Evolutionary conservation across 176 grass and related monocot genomes (phyloP), one percentile per base, ranked within the genome.

Genomic region (Ampelocalamus luodianensis): DNA sequence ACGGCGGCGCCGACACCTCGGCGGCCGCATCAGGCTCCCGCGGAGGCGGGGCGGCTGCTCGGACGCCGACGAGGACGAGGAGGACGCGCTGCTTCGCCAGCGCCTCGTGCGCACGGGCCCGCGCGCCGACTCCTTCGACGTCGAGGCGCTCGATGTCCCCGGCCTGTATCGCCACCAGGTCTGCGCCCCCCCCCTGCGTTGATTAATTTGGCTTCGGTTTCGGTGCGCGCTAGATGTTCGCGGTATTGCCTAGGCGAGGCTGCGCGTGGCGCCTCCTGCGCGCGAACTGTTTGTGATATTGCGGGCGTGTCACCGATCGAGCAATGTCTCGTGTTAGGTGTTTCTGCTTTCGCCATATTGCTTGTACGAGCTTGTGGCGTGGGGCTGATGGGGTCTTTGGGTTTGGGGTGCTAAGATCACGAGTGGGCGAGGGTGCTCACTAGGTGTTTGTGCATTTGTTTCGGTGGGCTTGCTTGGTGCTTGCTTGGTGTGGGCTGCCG

Each of bases 61-160:
- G 32, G 92, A 89, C 10, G 82, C 85, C 26, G 79, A 88, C n/a
- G 92, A 88, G 15, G 91, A 95, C 60, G 93, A 95, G 42, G 89
- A 93, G 65, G 89, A 79, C 1, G 83, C 87, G 45, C 85, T 90
- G 74, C 90, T 87, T 65, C 92, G 88, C 72, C 91, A 94, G 86
- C 88, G 86, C 73, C 91, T 99, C 76, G 79, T 99, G 71, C 90
- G 96, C 29, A 99, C 93, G 38, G 96, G 90, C 27, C 96, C 90
- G 69, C 91, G 93, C 39, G 83, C 91, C 62, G 96, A 98, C 75
- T 98, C 91, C 58, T 90, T 98, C 51, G 96, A 98, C 82, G 93
- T 94, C 5, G 96, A 98, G 78, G 96, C 91, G 46, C 89, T 95
- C 49, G 93, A 98, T 45, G 91, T 98, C 69, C 87, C 85, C 59